Evolutionary conservation across 345 rosid species (phyloP), one percentile per base, ranked within the genome.

Genomic region (Citrus unshiu): DNA sequence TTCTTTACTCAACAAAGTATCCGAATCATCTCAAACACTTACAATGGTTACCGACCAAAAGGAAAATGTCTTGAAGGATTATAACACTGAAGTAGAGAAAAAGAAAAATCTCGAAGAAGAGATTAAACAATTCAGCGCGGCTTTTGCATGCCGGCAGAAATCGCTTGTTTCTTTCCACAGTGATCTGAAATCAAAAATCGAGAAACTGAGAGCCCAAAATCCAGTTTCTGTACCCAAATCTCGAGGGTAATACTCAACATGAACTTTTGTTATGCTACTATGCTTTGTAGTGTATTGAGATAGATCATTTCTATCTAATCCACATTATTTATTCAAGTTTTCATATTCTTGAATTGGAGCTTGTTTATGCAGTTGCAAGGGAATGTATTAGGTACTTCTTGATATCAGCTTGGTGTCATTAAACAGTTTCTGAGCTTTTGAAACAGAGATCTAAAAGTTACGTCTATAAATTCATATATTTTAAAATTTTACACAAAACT

Each of bases 101-200:
- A 91, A 93, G 83, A 90, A 85, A 78, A 81, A 78, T 75, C 86
- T 95, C 3, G 91, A 90, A 80, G 94, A 89, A 82, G 93, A 93
- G 86, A 84, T 93, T 25, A 92, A 90, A 87, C 86, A 88, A 74
- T 87, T 95, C 73, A 86, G 89, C 81, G 75, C 79, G 14, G 92
- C 93, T 70, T 91, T 95, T 43, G 88, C 90, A 24, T 82, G 76
- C 22, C 84, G 94, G 75, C 95, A 93, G 83, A 91, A 72, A 57
- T 90, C 94, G 60, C 80, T 88, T 2, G 62, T 83, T 77, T 87
- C 95, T 69, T 88, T 93, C 72, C 89, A 90, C 10, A 82, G 84
- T 79, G 95, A 92, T 75, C 73, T 95, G 72, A 90, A 83, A 82
- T 84, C 91, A 73, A 89, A 88, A 82, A 70, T 95, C 59, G 92